Conservation (phyloP, 805 yeast genomes). For the Candida multigemmis region DNA sequence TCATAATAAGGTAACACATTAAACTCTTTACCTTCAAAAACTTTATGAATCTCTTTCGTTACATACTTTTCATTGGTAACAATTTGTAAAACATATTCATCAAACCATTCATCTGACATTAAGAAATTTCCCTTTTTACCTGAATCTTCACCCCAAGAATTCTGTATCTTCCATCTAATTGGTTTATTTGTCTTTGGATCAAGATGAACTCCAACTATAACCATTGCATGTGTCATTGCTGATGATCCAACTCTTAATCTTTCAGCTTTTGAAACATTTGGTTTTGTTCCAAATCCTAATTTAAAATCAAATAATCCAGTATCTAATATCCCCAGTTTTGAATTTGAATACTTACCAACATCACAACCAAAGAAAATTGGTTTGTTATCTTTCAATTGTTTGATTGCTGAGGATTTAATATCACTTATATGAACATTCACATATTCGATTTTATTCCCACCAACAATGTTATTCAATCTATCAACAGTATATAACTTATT, state of each 20-base stretch:
- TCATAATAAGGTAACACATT: slow-evolving; percentile 28
- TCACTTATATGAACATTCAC: slow-evolving; percentile 56
- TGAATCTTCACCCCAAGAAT: slow-evolving; percentile 33
- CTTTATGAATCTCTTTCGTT: slow-evolving; percentile 21
- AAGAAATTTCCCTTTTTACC: slow-evolving; percentile 34
- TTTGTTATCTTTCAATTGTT: slow-evolving; percentile 61
- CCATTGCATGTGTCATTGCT: slow-evolving; percentile 88
- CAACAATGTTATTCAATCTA: slow-evolving; percentile 63
- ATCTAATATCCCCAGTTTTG: slow-evolving; percentile 63
- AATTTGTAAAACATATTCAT: slow-evolving; percentile 33
- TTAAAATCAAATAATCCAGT: slow-evolving; percentile 58
- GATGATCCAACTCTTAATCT: slow-evolving; percentile 65
- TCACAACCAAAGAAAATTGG: slow-evolving; percentile 87
- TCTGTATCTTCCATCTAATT: slow-evolving; percentile 35
- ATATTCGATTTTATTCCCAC: slow-evolving; percentile 63
- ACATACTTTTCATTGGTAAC: slow-evolving; percentile 30
- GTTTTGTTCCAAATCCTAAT: slow-evolving; percentile 43
- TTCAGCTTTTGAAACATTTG: slow-evolving; percentile 51
- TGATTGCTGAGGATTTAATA: slow-evolving; percentile 53
- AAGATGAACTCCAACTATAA: slow-evolving; percentile 71
- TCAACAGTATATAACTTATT: slow-evolving; percentile 61
- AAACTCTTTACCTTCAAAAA: slow-evolving; percentile 25
- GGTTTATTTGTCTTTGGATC: slow-evolving; percentile 37
- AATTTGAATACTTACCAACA: slow-evolving; percentile 70
- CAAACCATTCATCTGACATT: slow-evolving; percentile 37